Evolutionary conservation across 371 early-diverging fungal genomes (phyloP).

Genomic region (Haplosporangium sp.): DNA sequence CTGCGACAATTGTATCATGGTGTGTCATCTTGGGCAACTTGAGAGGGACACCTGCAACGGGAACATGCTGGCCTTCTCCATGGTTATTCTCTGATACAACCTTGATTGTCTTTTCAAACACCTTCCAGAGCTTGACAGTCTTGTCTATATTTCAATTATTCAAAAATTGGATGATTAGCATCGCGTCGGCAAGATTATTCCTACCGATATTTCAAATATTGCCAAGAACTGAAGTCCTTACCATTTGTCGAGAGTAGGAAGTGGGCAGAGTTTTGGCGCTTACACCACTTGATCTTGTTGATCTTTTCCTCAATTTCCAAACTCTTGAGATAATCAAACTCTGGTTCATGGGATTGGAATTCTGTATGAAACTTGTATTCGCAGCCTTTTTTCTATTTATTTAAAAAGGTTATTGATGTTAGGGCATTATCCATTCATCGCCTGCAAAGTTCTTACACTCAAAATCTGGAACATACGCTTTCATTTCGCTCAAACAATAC

Average conservation of each 20-base stretch:
- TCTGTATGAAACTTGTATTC: conserved; percentile 99
- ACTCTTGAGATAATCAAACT: conserved; percentile 99
- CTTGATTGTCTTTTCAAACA: conserved; percentile 96
- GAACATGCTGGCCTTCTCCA: conserved; percentile 67
- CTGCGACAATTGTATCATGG: conserved; percentile 95
- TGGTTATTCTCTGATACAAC: conserved; percentile 92
- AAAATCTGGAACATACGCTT: conserved; percentile 74
- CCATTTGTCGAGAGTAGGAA: conserved; percentile 98
- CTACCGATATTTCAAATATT: neutral
- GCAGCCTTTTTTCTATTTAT: conserved; percentile 93
- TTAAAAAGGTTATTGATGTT: neutral
- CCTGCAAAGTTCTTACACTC: neutral
- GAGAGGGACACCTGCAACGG: conserved; percentile 61
- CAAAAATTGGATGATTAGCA: neutral
- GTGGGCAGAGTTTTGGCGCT: conserved; percentile 93
- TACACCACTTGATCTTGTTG: conserved; percentile 98
- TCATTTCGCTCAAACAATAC: conserved; percentile 97
- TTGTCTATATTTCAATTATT: conserved; percentile 78
- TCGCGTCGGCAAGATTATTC: neutral
- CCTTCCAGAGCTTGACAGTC: conserved; percentile 99
- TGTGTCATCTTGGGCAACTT: conserved; percentile 90
- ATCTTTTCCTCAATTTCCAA: conserved; percentile 99
- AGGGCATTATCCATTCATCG: neutral
- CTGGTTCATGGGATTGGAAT: conserved; percentile 99
- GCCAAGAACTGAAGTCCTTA: conserved; percentile 41